Conservation (phyloP, 345 rosid species). For the Streptanthus diversifolius region DNA sequence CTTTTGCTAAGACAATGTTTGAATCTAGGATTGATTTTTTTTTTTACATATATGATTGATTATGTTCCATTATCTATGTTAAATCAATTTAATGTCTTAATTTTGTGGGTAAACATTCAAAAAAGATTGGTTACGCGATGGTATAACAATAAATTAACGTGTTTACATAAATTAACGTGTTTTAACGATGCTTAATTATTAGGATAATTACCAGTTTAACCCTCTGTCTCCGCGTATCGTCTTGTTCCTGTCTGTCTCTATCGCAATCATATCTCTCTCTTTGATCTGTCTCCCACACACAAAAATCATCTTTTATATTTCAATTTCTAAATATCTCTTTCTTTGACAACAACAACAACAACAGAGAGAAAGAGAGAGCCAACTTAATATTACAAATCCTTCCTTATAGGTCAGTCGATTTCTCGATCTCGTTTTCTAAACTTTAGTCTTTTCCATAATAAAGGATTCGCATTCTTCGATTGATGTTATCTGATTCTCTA, state of each 20-base stretch:
- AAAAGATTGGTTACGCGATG: too few species aligned
- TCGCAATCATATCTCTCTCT: conserved; percentile 11
- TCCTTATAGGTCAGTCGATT: conserved; percentile 22
- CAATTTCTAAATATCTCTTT: not conserved
- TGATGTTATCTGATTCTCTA: not conserved
- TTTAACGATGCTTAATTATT: too few species aligned
- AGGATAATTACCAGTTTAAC: conserved; percentile 9
- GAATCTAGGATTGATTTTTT: conserved; percentile 6
- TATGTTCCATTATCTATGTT: not conserved
- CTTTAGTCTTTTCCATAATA: not conserved
- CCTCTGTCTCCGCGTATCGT: not conserved
- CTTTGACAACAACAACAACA: not conserved
- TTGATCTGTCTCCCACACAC: conserved; percentile 14
- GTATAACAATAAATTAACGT: too few species aligned
- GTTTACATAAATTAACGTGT: too few species aligned
- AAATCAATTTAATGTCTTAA: too few species aligned
- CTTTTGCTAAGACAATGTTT: not conserved
- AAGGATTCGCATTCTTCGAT: not conserved
- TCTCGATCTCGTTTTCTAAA: conserved; percentile 11
- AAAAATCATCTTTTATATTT: not conserved
- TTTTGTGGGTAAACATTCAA: too few species aligned
- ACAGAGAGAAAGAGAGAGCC: not conserved
- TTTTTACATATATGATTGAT: not conserved
- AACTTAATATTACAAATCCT: not conserved
- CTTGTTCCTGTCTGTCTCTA: not conserved